Percentiles rank a stretch among this genome's conserved stretches.
These are phyloP conservation scores for Saccharomycopsis fibuligera DNA, from an alignment of 805 yeast genomes.

Conservation along the genomic window DNA sequence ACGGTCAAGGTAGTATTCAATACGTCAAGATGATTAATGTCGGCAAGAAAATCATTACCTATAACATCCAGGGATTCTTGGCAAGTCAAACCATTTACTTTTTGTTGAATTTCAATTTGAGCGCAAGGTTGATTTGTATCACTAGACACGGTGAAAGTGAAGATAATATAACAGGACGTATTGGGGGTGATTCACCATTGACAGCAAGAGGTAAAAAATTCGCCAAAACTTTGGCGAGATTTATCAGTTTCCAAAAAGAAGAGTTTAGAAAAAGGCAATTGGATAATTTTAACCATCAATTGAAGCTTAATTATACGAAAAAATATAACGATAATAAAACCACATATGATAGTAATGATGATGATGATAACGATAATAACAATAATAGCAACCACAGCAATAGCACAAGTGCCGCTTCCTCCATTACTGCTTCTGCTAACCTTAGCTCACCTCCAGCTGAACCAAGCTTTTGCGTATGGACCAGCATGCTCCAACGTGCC, in stretches of 20 bases:
- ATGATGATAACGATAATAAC: neutral
- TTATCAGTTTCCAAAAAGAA: slow-evolving; percentile 63
- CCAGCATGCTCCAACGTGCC: slow-evolving; percentile 76
- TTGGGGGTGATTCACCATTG: slow-evolving; percentile 88
- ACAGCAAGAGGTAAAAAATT: slow-evolving; percentile 75
- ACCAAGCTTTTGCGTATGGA: slow-evolving; percentile 73
- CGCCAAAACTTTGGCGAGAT: slow-evolving; percentile 63
- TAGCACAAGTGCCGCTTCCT: too few relatives aligned
- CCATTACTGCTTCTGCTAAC: neutral
- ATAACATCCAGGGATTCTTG: slow-evolving; percentile 78
- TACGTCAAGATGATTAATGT: slow-evolving; percentile 95
- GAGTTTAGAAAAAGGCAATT: slow-evolving; percentile 62
- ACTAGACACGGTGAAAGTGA: slow-evolving; percentile 91
- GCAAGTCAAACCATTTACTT: slow-evolving; percentile 93
- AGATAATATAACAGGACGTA: slow-evolving; percentile 77
- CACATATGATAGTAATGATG: neutral
- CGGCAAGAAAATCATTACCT: slow-evolving; percentile 89
- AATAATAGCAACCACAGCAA: too few relatives aligned
- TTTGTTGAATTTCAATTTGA: slow-evolving; percentile 78
- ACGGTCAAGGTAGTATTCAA: slow-evolving; percentile 40
- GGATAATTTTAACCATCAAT: slow-evolving; percentile 39
- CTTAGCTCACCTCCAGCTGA: neutral
- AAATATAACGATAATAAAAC: slow-evolving; percentile 19
- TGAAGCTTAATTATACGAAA: slow-evolving; percentile 7
- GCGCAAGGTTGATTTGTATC: slow-evolving; percentile 89